A percentile compares a stretch with the other conserved stretches of the same genome.
These are phyloP conservation scores for Penicillium maclennaniae DNA, from an alignment of 495 filamentous ascomycete genomes.

Conservation along the genomic window DNA sequence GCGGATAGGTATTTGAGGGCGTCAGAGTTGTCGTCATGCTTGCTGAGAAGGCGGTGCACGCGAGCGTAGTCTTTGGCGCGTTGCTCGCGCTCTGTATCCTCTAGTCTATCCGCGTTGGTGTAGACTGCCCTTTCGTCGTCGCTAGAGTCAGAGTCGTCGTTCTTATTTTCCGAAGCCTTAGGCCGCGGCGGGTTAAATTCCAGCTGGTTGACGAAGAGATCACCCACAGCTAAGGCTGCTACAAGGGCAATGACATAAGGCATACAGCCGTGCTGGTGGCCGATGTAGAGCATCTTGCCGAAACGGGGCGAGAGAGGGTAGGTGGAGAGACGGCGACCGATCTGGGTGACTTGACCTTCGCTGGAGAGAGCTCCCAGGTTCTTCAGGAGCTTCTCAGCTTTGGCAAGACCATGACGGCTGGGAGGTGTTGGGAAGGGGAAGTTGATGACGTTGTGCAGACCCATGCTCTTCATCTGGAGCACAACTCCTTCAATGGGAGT, in stretches of 20 bases:
- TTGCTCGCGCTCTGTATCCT: slow-evolving; percentile 62
- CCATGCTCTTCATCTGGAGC: slow-evolving; percentile 93
- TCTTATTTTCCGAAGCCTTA: slow-evolving; percentile 12
- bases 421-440: slow-evolving; percentile 98
- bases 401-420: slow-evolving; percentile 70
- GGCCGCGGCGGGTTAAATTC: slow-evolving; percentile 56
- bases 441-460: slow-evolving; percentile 81
- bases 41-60: slow-evolving; percentile 74
- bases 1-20: slow-evolving; percentile 87
- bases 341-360: slow-evolving; percentile 68
- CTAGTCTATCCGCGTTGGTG: slow-evolving; percentile 62
- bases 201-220: slow-evolving; percentile 82
- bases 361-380: slow-evolving; percentile 66
- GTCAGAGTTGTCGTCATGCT: slow-evolving; percentile 77
- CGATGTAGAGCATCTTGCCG: slow-evolving; percentile 83
- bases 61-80: slow-evolving; percentile 66
- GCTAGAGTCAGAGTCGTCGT: slow-evolving; percentile 31
- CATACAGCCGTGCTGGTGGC: slow-evolving; percentile 76
- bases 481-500: slow-evolving; percentile 93
- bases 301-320: slow-evolving; percentile 91
- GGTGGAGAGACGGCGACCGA: slow-evolving; percentile 75
- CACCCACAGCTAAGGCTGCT: slow-evolving; percentile 79
- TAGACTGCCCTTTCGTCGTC: slow-evolving; percentile 38
- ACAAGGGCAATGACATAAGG: slow-evolving; percentile 87
- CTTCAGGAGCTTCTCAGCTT: slow-evolving; percentile 79